Percentiles rank a stretch among this genome's conserved stretches.
Evolutionary conservation across 768 basidiomycete species (phyloP).

Genomic region (Ramaria rubella): DNA sequence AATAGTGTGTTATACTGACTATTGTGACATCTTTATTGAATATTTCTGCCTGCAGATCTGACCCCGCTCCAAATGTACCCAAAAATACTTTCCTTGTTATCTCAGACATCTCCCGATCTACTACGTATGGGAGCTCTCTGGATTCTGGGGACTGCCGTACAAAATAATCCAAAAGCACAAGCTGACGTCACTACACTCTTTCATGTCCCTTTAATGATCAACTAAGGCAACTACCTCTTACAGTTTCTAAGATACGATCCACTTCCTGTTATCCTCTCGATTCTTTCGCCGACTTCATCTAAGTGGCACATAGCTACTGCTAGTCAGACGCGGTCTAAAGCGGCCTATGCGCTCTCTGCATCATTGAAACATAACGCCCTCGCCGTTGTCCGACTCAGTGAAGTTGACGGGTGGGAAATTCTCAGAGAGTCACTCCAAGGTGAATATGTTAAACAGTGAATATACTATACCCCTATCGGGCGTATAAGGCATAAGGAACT

Average conservation of each 20-base stretch:
- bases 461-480: too few species aligned
- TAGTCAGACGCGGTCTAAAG: constrained; percentile 62
- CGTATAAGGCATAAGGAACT: too few species aligned
- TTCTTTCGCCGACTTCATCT: constrained; percentile 43
- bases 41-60: constrained; percentile 45
- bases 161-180: constrained; percentile 86
- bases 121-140: constrained; percentile 69
- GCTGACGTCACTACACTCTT: constrained; percentile 41
- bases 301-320: constrained; percentile 31
- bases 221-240: not conserved
- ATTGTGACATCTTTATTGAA: not conserved
- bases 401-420: constrained; percentile 56
- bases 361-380: constrained; percentile 69
- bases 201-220: not conserved
- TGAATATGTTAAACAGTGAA: constrained; percentile 19
- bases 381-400: constrained; percentile 50
- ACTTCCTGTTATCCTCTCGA: constrained; percentile 53
- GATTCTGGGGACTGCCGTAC: constrained; percentile 84
- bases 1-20: constrained; percentile 45
- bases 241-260: constrained; percentile 38
- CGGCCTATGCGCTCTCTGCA: constrained; percentile 74
- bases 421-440: constrained; percentile 58
- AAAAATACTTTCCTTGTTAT: constrained; percentile 55
- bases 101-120: constrained; percentile 46
- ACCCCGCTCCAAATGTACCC: constrained; percentile 66